These are phyloP conservation scores for Westerdykella sp. DNA, from an alignment of 2,329 filamentous ascomycete species.

Conservation along the genomic window DNA sequence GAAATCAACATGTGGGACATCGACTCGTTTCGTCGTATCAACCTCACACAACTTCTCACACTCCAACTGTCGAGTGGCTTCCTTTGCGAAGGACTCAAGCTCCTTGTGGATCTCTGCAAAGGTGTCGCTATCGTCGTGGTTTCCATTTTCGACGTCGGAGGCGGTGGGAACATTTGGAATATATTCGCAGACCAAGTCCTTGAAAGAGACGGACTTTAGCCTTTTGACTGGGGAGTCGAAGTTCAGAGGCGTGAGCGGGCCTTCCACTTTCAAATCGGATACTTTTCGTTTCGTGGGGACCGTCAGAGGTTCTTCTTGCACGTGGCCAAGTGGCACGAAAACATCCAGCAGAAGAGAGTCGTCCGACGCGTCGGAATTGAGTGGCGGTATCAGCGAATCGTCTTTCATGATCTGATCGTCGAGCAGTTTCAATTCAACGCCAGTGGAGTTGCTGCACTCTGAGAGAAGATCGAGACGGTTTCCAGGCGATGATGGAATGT, in stretches of 20 bases:
- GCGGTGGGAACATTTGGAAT: constrained; percentile 27
- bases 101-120: constrained; percentile 31
- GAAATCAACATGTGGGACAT: constrained; percentile 46
- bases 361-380: constrained; percentile 22
- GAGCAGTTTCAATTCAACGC: constrained; percentile 28
- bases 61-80: constrained; percentile 32
- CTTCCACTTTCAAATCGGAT: constrained; percentile 41
- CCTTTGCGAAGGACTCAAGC: constrained; percentile 33
- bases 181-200: constrained; percentile 31
- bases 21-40: constrained; percentile 45
- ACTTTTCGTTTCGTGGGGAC: constrained; percentile 27
- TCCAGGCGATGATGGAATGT: constrained; percentile 36
- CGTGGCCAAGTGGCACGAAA: constrained; percentile 13
- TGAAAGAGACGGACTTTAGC: constrained; percentile 37
- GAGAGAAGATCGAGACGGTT: constrained; percentile 35
- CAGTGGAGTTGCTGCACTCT: constrained; percentile 30
- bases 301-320: constrained; percentile 11
- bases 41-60: constrained; percentile 43
- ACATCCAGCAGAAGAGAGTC: constrained; percentile 29
- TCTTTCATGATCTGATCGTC: constrained; percentile 30
- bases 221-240: constrained; percentile 36
- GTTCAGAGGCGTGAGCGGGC: constrained; percentile 41
- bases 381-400: constrained; percentile 24
- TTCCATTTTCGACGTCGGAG: constrained; percentile 8
- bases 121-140: constrained; percentile 18